Evolutionary conservation across 345 rosid species (phyloP).

Genomic region (Alliaria petiolata): DNA sequence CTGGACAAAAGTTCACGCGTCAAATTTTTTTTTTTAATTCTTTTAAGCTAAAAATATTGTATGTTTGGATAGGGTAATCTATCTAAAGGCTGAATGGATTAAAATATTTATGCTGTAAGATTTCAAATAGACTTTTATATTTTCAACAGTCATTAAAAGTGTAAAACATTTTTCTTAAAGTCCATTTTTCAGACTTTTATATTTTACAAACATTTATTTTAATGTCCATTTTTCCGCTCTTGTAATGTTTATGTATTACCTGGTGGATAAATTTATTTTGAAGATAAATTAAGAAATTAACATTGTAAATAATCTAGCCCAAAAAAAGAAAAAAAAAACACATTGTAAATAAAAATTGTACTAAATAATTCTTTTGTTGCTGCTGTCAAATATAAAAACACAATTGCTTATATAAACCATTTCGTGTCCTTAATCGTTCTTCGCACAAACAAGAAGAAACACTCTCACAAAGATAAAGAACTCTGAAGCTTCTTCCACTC

Average conservation of each 20-base stretch:
- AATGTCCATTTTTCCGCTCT: too few species aligned
- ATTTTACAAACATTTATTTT: too few species aligned
- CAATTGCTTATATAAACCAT: conserved; percentile 19
- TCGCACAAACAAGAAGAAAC: conserved; percentile 5
- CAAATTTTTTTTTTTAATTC: not conserved
- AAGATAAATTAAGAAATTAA: too few species aligned
- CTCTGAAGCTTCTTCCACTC: conserved; percentile 17
- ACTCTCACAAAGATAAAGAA: not conserved
- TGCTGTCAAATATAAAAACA: conserved; percentile 8
- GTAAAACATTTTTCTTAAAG: too few species aligned
- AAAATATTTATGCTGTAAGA: not conserved
- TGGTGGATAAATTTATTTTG: too few species aligned
- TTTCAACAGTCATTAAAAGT: not conserved
- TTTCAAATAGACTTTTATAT: not conserved
- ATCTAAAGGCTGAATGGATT: not conserved
- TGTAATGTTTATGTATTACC: too few species aligned
- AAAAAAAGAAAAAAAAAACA: too few species aligned
- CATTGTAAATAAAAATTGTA: too few species aligned
- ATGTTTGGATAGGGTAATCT: not conserved
- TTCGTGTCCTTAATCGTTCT: not conserved
- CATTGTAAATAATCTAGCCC: too few species aligned
- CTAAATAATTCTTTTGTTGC: too few species aligned
- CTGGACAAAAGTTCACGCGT: conserved; percentile 5
- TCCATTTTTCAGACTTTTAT: too few species aligned
- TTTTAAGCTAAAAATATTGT: not conserved